Conservation (phyloP, 2,329 filamentous ascomycete genomes). For the Aspergillaceae sp. region DNA sequence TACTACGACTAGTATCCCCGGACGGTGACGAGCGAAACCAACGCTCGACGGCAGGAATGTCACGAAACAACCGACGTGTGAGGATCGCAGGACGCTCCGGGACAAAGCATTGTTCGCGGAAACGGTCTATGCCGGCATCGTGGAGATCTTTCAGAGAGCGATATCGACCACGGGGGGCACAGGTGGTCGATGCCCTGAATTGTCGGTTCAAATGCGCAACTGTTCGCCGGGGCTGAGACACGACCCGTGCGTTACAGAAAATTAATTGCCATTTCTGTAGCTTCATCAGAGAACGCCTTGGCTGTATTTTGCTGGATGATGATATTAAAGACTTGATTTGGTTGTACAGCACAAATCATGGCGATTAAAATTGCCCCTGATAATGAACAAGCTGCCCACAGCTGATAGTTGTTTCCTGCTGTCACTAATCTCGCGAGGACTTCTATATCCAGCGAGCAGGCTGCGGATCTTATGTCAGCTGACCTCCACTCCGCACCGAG, state of each 20-base stretch:
- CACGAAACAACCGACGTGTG: conserved; percentile 33
- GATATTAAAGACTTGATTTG: too few relatives aligned
- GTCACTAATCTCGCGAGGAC: too few relatives aligned
- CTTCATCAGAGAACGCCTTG: conserved; percentile 15
- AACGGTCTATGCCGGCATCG: conserved; percentile 35
- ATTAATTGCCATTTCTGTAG: conserved; percentile 13
- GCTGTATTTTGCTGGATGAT: too few relatives aligned
- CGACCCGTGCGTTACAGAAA: conserved; percentile 8
- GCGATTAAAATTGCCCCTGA: not conserved
- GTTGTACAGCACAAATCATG: too few relatives aligned
- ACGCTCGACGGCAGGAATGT: conserved; percentile 46
- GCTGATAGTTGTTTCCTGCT: too few relatives aligned
- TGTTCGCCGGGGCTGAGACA: not conserved
- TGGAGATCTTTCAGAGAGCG: conserved; percentile 21
- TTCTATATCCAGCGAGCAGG: too few relatives aligned
- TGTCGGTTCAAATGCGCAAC: too few relatives aligned
- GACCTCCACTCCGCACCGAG: too few relatives aligned
- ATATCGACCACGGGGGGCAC: conserved; percentile 11
- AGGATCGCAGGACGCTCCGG: conserved; percentile 47
- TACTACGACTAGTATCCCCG: conserved; percentile 15
- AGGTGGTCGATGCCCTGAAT: too few relatives aligned
- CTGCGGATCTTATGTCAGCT: too few relatives aligned
- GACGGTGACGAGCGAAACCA: conserved; percentile 48
- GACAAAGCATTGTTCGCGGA: conserved; percentile 47
- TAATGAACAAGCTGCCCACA: not conserved